Conservation (phyloP, 2,329 filamentous ascomycete genomes). For the Cercospora sesami region DNA sequence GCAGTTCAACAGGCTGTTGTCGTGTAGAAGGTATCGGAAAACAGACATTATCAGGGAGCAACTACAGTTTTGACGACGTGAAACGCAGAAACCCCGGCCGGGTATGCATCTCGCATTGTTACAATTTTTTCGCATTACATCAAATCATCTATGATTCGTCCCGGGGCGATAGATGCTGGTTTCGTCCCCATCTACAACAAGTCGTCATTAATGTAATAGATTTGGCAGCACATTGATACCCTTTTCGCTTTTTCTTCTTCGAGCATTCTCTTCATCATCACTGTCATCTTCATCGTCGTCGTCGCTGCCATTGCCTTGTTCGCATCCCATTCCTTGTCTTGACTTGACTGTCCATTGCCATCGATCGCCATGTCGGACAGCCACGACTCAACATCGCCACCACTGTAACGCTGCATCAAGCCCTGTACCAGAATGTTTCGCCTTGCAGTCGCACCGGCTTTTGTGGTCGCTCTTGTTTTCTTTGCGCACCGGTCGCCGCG, state of each 20-base stretch:
- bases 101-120: constrained; percentile 12
- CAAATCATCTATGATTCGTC: background rate
- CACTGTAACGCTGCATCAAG: background rate
- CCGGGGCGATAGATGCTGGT: background rate
- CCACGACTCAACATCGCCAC: background rate
- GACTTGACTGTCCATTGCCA: background rate
- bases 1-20: constrained; percentile 14
- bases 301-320: too few relatives aligned
- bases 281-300: too few relatives aligned
- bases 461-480: background rate
- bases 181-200: background rate
- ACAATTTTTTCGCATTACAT: background rate
- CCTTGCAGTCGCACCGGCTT: background rate
- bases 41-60: background rate
- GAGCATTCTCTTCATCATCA: too few relatives aligned
- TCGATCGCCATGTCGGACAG: background rate
- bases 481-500: background rate
- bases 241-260: background rate
- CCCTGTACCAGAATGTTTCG: background rate
- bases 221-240: background rate
- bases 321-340: too few relatives aligned
- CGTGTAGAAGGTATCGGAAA: background rate
- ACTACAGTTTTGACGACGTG: constrained; percentile 2
- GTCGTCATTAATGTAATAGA: background rate
- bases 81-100: constrained; percentile 14